Base-by-base conservation (phyloP, 2,329 filamentous ascomycete genomes). In the Talaromyces sp. region DNA sequence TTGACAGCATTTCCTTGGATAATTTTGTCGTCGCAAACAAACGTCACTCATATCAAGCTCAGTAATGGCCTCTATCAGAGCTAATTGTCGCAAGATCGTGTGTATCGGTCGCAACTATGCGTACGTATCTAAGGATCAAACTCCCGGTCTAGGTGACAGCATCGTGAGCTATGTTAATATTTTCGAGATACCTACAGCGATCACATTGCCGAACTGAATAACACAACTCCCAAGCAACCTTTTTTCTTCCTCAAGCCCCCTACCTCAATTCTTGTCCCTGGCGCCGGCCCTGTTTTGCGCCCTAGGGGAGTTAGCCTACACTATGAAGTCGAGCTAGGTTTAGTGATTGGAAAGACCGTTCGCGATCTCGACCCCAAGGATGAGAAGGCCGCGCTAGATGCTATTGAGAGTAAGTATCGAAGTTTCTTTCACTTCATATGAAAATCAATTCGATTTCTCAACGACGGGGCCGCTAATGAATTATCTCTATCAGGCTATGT, bases 171-270 rank as follows among this genome's bases (percentile, higher is more conserved):
- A 19, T 3, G 20, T 49, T 55, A 22, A 55, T 45, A 10, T 17
- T 39, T 29, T 29, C 8, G 5, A n/a, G 27, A 35, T 24, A 16
- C 41, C 48, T 41, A 36, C 30, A 94, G 90, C 67, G 94, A 96
- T 74, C 94, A 99, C 77, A 88, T 97, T 70, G 85, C 88, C 59
- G 94, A 99, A 79, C 84, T 99, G 63, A 91, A 91, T 75, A 96
- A 88, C 75, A 80, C 82, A 55, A 86, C 86, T 61, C 94, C 94
- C 47, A 95, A 94, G 74, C 91, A 97, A 75, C 94, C 94, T 22
- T 97, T 99, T 79, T 99, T 97, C 86, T 99, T 99, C 82, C 84
- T 97, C 65, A 99, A 99, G 82, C 94, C 94, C 1, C 78, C 92
- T 0, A 90, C 89, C 36, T 90, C 91, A 3, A 90, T 99, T 64